These are phyloP conservation scores for Phlyctochytrium arcticum DNA, from an alignment of 192 early-diverging fungal species.

Conservation along the genomic window DNA sequence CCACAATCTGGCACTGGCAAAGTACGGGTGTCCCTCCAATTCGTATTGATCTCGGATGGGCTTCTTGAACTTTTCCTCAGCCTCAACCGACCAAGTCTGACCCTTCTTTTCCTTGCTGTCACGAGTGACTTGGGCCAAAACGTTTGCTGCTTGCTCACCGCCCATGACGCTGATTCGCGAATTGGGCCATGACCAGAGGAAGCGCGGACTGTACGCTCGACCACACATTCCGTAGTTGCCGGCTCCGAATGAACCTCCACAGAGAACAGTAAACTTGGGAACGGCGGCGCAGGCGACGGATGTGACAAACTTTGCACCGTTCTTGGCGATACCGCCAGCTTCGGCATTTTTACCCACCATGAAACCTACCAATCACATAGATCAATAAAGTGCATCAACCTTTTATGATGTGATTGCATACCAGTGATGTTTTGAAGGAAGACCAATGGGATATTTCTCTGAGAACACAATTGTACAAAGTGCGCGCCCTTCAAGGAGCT, in stretches of 20 bases:
- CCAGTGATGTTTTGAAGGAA: conserved; percentile 96
- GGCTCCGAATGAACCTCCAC: conserved; percentile 55
- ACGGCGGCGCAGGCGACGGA: conserved; percentile 90
- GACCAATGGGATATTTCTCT: conserved; percentile 81
- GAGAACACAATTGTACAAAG: conserved; percentile 88
- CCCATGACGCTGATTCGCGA: conserved; percentile 95
- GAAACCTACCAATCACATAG: conserved; percentile 51
- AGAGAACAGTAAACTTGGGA: conserved; percentile 83
- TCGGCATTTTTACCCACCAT: conserved; percentile 95
- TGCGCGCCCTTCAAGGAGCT: conserved; percentile 93
- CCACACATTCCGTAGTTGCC: conserved; percentile 99
- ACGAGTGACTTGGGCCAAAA: conserved; percentile 68
- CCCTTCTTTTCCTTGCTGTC: conserved; percentile 78
- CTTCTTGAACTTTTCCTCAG: conserved; percentile 75
- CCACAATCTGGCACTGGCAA: conserved; percentile 80
- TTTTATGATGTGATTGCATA: too few relatives aligned
- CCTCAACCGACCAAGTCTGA: conserved; percentile 68
- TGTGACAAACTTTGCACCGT: conserved; percentile 94
- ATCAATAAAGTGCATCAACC: neutral
- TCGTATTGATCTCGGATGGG: conserved; percentile 85
- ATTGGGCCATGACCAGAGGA: conserved; percentile 96
- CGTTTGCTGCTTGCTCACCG: conserved; percentile 91
- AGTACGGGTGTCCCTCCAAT: conserved; percentile 93
- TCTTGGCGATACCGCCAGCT: conserved; percentile 93
- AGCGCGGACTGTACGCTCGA: conserved; percentile 84